Base-by-base conservation (phyloP, 1,284 basidiomycete species). In the Meira miltonrushii region DNA sequence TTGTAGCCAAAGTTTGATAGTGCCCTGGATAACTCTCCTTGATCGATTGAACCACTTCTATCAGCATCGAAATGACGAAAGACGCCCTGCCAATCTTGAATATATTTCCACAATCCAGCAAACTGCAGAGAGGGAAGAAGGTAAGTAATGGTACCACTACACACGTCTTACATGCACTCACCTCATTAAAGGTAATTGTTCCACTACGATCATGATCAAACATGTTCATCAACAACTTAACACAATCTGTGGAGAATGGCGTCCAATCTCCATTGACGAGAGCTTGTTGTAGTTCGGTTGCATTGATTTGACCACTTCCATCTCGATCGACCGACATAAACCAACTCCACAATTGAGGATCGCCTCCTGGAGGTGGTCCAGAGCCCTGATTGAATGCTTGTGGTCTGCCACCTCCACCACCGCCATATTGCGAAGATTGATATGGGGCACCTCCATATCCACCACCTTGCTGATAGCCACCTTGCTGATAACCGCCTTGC, bases 261-360 rank as follows among this genome's bases (percentile, higher is more conserved):
- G 69, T 64, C 68, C 69, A 72, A 59, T 74, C 72, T 39, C 70
- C 72, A 47, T 74, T 74, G 40, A 74, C 68, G 1, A 74, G 65
- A 8, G 72, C 72, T 55, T 67, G 65, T 40, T 65, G 65, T 47
- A 74, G 62, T 46, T 74, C 72, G 38, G 56, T 50, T 15, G 72
- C 57, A 40, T 65, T 65, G 56, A 74, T 74, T 41, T 66, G 65
- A 3, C 72, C 71, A 17, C 52, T 58, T 15, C 52, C 58, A 56
- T 74, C 72, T 9, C 68, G 57, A 54, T 74, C 72, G 1, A 72
- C 69, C 1, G 72, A 62, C 25, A 65, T 65, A 64, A 72, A 74
- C 70, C 70, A 74, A 49, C 51, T 39, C 72, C 72, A 74, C n/a
- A 74, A 63, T 47, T 74, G 70, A 3, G 65, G 72, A 47, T 74